phyloP scores from a whole-genome alignment of 768 basidiomycete genomes.

The Hygrophorus pudorinus region DNA sequence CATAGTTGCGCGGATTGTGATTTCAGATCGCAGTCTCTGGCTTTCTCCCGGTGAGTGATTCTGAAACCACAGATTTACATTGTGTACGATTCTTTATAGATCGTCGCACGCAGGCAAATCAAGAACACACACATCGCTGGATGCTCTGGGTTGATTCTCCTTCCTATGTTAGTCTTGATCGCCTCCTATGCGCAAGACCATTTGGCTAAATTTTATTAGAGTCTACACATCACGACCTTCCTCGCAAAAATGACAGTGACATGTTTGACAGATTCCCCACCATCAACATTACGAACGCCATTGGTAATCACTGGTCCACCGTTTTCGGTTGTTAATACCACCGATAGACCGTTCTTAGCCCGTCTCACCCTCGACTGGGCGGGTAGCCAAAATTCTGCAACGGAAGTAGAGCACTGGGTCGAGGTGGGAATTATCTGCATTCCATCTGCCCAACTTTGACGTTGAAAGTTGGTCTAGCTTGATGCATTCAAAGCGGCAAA shows the following conservation, averaged over 20 bases:
- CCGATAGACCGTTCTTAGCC: conserved; percentile 35
- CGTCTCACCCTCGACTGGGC: conserved; percentile 17
- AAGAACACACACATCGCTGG: conserved; percentile 38
- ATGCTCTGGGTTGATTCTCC: conserved; percentile 45
- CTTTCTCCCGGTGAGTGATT: conserved; percentile 28
- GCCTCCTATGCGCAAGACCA: neutral
- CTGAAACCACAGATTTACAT: neutral
- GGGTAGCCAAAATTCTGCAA: conserved; percentile 21
- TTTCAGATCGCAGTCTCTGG: conserved; percentile 40
- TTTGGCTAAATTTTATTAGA: conserved; percentile 14
- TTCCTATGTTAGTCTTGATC: conserved; percentile 31
- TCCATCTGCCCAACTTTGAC: neutral
- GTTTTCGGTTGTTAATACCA: conserved; percentile 33
- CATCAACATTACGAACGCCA: conserved; percentile 10
- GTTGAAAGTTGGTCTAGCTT: conserved; percentile 21
- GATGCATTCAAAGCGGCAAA: conserved; percentile 26
- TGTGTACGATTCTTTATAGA: conserved; percentile 14
- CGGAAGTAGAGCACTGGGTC: conserved; percentile 44
- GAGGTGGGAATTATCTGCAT: conserved; percentile 25
- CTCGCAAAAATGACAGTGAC: conserved; percentile 29
- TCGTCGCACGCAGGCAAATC: conserved; percentile 16
- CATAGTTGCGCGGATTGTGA: conserved; percentile 34
- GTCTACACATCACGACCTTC: conserved; percentile 34
- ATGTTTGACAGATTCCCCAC: conserved; percentile 13
- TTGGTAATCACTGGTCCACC: conserved; percentile 26